Evolutionary conservation across 768 basidiomycete species (phyloP), one percentile per base, ranked within the genome.

Genomic region (Chalciporus chontae): DNA sequence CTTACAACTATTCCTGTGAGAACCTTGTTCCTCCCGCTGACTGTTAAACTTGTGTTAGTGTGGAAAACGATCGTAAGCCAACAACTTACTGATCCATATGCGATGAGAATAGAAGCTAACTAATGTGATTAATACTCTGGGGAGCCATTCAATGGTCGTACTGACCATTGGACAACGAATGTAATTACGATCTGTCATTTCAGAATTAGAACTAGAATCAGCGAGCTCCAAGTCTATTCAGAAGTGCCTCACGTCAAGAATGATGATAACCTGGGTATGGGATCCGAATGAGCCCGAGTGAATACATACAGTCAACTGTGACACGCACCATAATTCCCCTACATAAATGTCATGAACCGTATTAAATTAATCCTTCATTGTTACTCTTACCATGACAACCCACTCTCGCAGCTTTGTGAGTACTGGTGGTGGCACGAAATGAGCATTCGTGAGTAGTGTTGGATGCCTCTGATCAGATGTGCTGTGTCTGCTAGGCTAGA

Each of bases 51-150:
- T 21, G 21, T 21, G 19, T 54, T 27, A 49, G 2, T 18, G 9
- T 34, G 18, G 9, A 29, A 1, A 1, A 44, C 13, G 31, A 1
- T 15, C 14, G 18, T 8, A 46, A 15, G 8, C 24, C 5, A 37
- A 6, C 15, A 21, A 36, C 57, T 1, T 14, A 57, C 57, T 57
- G 40, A 58, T 57, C 57, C 57, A 58, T n/a, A 59, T 47, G 23
- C 52, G 52, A 23, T 58, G 52, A 11, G 42, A 58, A 27, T 51
- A 59, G 32, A 59, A 59, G 21, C 57, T 59, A 23, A 13, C 15
- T 8, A 32, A 3, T 3, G n/a, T 6, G 5, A 40, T 40, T 7
- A 23, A 31, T 19, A 15, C 34, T 3, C 7, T 8, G 34, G 6
- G 4, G 1, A 17, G 11, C 11, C 11, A 18, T 19, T 18, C 14